Base-by-base conservation (phyloP, 1,284 basidiomycete genomes). In the Puccinia horiana region DNA sequence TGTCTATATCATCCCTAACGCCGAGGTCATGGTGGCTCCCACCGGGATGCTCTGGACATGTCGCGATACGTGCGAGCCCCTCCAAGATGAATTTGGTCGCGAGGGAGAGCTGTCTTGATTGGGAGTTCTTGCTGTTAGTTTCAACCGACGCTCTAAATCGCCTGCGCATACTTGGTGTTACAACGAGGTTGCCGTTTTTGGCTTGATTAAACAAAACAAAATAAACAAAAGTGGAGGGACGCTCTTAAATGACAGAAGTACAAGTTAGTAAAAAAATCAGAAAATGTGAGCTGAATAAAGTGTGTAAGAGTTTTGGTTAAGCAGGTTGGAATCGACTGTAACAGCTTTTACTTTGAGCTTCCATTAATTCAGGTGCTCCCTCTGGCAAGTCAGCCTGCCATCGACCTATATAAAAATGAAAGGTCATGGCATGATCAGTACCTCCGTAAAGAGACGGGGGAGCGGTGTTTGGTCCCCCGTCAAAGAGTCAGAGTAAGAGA, bases 381-480 rank as follows among this genome's bases (percentile, higher is more conserved):
- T 98, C 96, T 0, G 96, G 93, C 11, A 98, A 90, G 84, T 94
- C 93, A 85, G 92, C 92, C 1, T 94, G 86, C 83, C 94, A 93
- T 14, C 90, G 90, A 20, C 93, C 95, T 94, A 83, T 1, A 70
- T 3, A 72, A 44, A 32, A 72, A 47, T 47, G 44, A 2, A 16
- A 18, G 3, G n/a, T 49, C 12, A 26, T 47, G 4, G n/a, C n/a
- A n/a, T 20, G 40, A 69, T 69, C 1, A 26, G 29, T 32, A 29
- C 9, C 1, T 47, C 16, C 40, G 1, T 18, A 12, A 8, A 18
- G 16, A n/a, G 6, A 23, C 56, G 32, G n/a, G n/a, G n/a, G n/a
- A n/a, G n/a, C n/a, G n/a, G n/a, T n/a, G n/a, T n/a, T n/a, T n/a
- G n/a, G n/a, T n/a, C n/a, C n/a, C n/a, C n/a, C 49, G 2, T 18